Conservation (phyloP, 108 stramenopile genomes). For the Cylindrotheca fusiformis region DNA sequence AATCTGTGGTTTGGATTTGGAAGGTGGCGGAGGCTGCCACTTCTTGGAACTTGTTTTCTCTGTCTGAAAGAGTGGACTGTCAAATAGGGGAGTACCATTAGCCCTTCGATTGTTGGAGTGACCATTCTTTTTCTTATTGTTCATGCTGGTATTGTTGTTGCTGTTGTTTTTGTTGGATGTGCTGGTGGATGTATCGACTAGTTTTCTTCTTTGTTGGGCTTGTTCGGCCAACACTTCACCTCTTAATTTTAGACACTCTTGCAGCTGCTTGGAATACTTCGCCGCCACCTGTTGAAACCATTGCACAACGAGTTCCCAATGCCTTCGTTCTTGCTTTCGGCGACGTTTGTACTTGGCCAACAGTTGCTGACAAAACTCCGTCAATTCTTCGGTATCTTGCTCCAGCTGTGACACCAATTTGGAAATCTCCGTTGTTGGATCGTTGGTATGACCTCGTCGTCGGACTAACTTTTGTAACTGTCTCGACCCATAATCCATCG, state of each 20-base stretch:
- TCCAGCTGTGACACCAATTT: constrained; percentile 49
- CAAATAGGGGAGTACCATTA: constrained; percentile 27
- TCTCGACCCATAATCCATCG: constrained; percentile 55
- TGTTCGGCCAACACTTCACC: constrained; percentile 72
- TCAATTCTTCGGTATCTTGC: constrained; percentile 59
- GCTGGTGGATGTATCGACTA: constrained; percentile 31
- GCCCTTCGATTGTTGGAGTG: neutral
- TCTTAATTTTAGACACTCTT: constrained; percentile 64
- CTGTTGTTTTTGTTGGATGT: constrained; percentile 5
- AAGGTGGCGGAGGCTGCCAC: too few relatives aligned
- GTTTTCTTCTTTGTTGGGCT: constrained; percentile 64
- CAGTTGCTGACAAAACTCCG: constrained; percentile 36
- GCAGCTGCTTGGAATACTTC: constrained; percentile 49
- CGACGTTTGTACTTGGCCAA: constrained; percentile 15
- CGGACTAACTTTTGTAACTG: constrained; percentile 64
- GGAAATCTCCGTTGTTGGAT: constrained; percentile 76
- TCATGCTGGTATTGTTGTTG: constrained; percentile 4
- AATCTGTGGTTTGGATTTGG: neutral
- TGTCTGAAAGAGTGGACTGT: constrained; percentile 34
- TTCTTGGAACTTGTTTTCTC: neutral
- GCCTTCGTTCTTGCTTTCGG: constrained; percentile 46
- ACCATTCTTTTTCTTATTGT: constrained; percentile 3
- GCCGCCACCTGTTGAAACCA: constrained; percentile 59
- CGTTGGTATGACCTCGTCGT: constrained; percentile 80
- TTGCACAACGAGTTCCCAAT: constrained; percentile 61